phyloP scores from a whole-genome alignment of 306 rosid genomes.

The Fagus sylvatica region DNA sequence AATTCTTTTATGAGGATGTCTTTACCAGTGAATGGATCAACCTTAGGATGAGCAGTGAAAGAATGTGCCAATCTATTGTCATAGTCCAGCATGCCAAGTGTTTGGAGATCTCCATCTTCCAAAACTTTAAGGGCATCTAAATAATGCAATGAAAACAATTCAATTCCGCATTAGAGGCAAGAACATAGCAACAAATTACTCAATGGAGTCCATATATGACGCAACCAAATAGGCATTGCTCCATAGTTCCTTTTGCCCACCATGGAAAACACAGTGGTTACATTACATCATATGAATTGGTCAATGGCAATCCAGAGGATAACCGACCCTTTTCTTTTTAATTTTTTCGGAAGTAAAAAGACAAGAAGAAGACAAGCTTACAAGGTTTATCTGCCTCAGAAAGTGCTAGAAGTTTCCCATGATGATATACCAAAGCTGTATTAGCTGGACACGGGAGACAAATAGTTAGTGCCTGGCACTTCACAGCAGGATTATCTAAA shows the following conservation, averaged over 20 bases:
- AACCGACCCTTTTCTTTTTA: neutral
- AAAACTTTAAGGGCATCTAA: constrained; percentile 84
- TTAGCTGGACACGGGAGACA: constrained; percentile 54
- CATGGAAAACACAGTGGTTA: neutral
- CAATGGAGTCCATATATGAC: neutral
- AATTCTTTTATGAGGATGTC: constrained; percentile 27
- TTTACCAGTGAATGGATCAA: constrained; percentile 91
- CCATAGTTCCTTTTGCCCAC: constrained; percentile 8
- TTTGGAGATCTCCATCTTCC: constrained; percentile 97
- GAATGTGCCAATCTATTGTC: constrained; percentile 87
- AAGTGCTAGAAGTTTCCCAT: constrained; percentile 90
- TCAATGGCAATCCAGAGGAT: constrained; percentile 10
- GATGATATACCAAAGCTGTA: constrained; percentile 88
- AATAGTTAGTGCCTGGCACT: neutral
- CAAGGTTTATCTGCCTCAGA: constrained; percentile 93
- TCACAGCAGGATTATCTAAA: neutral
- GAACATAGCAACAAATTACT: neutral
- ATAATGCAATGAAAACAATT: constrained; percentile 24
- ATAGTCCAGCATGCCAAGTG: constrained; percentile 89
- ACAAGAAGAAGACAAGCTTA: constrained; percentile 37
- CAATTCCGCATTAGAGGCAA: neutral
- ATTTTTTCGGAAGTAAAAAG: neutral
- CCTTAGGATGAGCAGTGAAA: constrained; percentile 97
- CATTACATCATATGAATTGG: constrained; percentile 2
- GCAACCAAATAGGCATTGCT: constrained; percentile 7